Evolutionary conservation across 177 flowering plant species (phyloP), one percentile per base, ranked within the genome.

Genomic region (Tripterygium wilfordii): DNA sequence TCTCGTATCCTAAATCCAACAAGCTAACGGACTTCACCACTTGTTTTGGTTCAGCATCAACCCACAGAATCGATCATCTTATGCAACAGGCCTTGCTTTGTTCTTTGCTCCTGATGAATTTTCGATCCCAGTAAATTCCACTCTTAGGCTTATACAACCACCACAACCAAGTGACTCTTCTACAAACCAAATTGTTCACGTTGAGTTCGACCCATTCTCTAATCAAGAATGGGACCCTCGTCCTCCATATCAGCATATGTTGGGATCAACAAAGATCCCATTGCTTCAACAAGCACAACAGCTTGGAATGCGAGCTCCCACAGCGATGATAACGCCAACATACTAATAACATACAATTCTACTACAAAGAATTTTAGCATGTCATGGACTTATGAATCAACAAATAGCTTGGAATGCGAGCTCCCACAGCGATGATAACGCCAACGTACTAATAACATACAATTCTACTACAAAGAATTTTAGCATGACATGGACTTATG

Each of bases 181-280:
- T 0, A 21, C 4, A 0, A 64, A 48, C 51, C 63, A 67, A 37
- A 63, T 73, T 14, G 56, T 73, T 15, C 18, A 30, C 0, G 67
- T 77, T 10, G 80, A 75, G 54, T 71, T 78, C 21, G 80, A 78
- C 25, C 14, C 72, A 2, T 69, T 29, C 36, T 0, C 16, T 4
- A 66, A 76, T 36, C 39, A 44, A 8, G 65, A 66, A 10, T 73
- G 65, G 67, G 78, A 81, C n/a, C n/a, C n/a, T n/a, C n/a, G n/a
- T 58, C 78, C 75, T 16, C 14, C 22, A 0, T n/a, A 8, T 20
- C 41, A 54, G 18, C 85, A n/a, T n/a, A 78, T 60, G 72, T 78
- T 32, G 82, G 63, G 5, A 81, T 78, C 51, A 56, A 74, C 57
- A 53, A 40, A 6, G 71, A 78, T 38, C 58, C 79, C 0, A 38